Percentiles rank a stretch among this genome's conserved stretches.
Conservation (phyloP, 805 yeast species). For the Lipomyces chichibuensis region DNA sequence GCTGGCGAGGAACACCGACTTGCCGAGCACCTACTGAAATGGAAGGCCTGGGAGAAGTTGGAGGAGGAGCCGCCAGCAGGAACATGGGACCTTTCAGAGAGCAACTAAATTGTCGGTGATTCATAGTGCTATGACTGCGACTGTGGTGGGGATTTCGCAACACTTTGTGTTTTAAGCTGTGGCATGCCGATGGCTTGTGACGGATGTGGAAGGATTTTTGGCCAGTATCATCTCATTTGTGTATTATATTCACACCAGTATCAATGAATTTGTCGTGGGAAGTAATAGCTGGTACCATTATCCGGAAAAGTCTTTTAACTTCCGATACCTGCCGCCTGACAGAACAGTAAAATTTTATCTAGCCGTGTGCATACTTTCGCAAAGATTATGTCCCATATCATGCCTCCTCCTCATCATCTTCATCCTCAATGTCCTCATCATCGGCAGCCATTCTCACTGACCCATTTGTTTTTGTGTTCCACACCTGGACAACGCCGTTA, state of each 20-base stretch:
- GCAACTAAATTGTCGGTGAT: constrained; percentile 48
- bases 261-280: too few relatives aligned
- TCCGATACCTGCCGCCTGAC: too few relatives aligned
- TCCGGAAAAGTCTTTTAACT: too few relatives aligned
- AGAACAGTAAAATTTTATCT: too few relatives aligned
- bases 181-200: too few relatives aligned
- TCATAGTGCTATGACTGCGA: not conserved
- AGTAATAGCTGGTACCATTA: too few relatives aligned
- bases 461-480: constrained; percentile 87
- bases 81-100: constrained; percentile 70
- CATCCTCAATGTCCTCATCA: constrained; percentile 59
- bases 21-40: constrained; percentile 65
- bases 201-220: too few relatives aligned
- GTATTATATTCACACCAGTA: too few relatives aligned
- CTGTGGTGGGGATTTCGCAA: not conserved
- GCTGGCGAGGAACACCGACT: constrained; percentile 78
- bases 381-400: not conserved
- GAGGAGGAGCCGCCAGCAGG: constrained; percentile 78
- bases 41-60: constrained; percentile 78
- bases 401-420: constrained; percentile 50
- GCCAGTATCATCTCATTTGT: too few relatives aligned
- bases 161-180: not conserved
- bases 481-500: constrained; percentile 78
- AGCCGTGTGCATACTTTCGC: not conserved
- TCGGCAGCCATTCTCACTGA: constrained; percentile 73